These are phyloP conservation scores for Beauveria medogensis DNA, from an alignment of 2,329 filamentous ascomycete species.

Conservation along the genomic window DNA sequence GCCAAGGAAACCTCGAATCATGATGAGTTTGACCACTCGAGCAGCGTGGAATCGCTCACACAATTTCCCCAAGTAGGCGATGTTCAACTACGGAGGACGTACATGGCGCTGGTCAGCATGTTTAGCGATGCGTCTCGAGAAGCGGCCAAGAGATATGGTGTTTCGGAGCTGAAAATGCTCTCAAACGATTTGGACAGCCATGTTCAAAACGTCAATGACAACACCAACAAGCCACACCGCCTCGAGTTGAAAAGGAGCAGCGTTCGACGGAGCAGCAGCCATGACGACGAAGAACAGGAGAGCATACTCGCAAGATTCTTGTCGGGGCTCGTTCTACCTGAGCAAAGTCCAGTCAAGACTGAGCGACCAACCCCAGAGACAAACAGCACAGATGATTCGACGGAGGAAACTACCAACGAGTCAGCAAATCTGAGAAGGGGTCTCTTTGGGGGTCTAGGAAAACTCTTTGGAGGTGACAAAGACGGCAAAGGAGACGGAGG, in stretches of 20 bases:
- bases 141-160: constrained; percentile 9
- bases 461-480: neutral
- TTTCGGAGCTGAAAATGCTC: constrained; percentile 10
- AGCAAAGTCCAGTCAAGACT: neutral
- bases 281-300: neutral
- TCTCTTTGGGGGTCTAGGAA: neutral
- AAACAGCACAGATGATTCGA: neutral
- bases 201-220: constrained; percentile 9
- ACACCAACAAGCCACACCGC: constrained; percentile 9
- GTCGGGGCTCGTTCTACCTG: neutral
- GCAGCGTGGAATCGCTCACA: neutral
- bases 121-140: constrained; percentile 13
- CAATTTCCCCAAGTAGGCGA: neutral
- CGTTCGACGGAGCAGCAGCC: neutral
- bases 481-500: neutral
- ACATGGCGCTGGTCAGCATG: constrained; percentile 14
- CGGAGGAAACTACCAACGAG: neutral
- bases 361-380: neutral
- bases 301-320: neutral
- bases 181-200: constrained; percentile 13
- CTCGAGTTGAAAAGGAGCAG: constrained; percentile 3
- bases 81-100: constrained; percentile 12
- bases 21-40: neutral
- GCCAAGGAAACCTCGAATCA: neutral
- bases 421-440: neutral